Evolutionary conservation across 2,329 filamentous ascomycete species (phyloP), one percentile per base, ranked within the genome.

Genomic region (Trichoderma sp.): DNA sequence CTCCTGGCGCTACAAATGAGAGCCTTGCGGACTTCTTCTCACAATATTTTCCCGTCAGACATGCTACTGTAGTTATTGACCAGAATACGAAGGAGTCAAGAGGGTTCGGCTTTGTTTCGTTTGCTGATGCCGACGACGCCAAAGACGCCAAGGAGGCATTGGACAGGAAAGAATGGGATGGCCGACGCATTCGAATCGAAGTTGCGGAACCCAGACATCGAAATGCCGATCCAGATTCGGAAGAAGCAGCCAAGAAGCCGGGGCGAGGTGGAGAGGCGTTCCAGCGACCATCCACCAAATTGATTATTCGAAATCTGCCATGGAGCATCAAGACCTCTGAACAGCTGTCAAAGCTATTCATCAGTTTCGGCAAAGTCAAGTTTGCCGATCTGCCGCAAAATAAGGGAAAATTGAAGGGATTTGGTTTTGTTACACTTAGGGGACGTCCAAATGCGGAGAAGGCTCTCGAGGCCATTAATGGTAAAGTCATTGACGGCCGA

Each of bases 21-120:
- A 86, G 86, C 64, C 84, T 99, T 70, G 92, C 93, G 68, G 90
- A 93, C 68, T 90, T 94, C 79, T 99, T 99, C 81, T 98, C 95
- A 7, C 89, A 97, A 78, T 91, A 93, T 69, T 98, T 92, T 74
- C 94, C 96, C 8, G 88, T 99, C 77, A 98, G 97, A 80, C 94
- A 98, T 79, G 94, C 95, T 63, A 92, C 91, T n/a, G 93, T 97
- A 5, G 93, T 99, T 45, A 82, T 90, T 67, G 94, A 99, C 77
- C 89, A 91, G 17, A 84, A 89, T 71, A 97, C 94, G 2, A 97
- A 97, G 76, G 83, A 89, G 73, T 97, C 93, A 15, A 91, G 92
- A 76, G 94, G 95, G 19, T 99, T 93, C 78, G 95, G 95, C 64
- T 99, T 99, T 79, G 94, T 99, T 67, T 98, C 95, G 2, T 95